Conservation (phyloP, 768 basidiomycete genomes). For the Polyporus arcularius region DNA sequence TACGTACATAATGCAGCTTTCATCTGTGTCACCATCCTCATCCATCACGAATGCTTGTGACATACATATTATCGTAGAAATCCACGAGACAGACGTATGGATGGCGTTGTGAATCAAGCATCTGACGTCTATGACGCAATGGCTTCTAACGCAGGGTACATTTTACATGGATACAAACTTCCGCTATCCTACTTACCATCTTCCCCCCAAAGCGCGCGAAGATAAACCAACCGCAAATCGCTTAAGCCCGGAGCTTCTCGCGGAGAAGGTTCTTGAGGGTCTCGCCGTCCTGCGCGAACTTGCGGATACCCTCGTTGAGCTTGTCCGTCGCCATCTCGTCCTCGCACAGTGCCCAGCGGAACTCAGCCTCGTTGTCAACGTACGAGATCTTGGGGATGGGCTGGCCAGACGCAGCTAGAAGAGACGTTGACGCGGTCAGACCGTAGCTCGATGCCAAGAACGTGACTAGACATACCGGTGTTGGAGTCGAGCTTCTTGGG, state of each 20-base stretch:
- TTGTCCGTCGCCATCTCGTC: constrained; percentile 99
- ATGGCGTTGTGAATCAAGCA: no score
- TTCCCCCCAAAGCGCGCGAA: not conserved
- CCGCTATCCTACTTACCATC: not conserved
- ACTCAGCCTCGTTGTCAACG: constrained; percentile 93
- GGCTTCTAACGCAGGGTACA: constrained; percentile 2
- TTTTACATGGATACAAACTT: constrained; percentile 14
- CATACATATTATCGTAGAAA: no score
- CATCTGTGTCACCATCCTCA: no score
- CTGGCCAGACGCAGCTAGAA: constrained; percentile 52
- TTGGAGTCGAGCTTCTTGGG: constrained; percentile 81
- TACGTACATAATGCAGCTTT: no score
- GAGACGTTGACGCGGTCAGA: not conserved
- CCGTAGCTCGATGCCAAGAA: not conserved
- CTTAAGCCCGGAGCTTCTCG: constrained; percentile 57
- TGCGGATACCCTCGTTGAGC: constrained; percentile 96
- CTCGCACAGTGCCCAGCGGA: constrained; percentile 91
- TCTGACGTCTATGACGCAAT: no score
- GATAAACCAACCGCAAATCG: no score
- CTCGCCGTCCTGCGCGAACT: constrained; percentile 95
- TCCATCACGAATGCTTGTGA: no score
- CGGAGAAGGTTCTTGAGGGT: constrained; percentile 83
- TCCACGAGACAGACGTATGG: no score
- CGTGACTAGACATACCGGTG: constrained; percentile 45
- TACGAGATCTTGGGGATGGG: constrained; percentile 78